These are phyloP conservation scores for Pisolithus thermaeus DNA, from an alignment of 1,284 basidiomycete genomes.

Conservation along the genomic window DNA sequence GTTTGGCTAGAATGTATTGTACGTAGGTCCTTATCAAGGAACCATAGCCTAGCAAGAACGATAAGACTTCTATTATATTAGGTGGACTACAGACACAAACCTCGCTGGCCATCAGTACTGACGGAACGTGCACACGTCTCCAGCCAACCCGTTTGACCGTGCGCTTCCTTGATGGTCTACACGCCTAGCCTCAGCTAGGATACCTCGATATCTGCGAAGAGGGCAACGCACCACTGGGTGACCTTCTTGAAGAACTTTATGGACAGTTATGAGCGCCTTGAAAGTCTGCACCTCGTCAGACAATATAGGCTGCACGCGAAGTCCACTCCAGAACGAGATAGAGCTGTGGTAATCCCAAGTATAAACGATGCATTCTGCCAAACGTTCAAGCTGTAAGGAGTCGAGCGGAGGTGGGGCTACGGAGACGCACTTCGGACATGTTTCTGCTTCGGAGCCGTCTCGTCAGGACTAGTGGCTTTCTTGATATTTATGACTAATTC, in stretches of 20 bases:
- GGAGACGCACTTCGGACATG: slow-evolving; percentile 84
- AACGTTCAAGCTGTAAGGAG: slow-evolving; percentile 10
- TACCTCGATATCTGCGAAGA: neutral
- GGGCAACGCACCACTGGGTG: slow-evolving; percentile 74
- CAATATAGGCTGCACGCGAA: slow-evolving; percentile 90
- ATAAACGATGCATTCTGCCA: slow-evolving; percentile 89
- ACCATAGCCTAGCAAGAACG: slow-evolving; percentile 65
- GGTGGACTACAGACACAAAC: slow-evolving; percentile 33
- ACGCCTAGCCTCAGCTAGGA: slow-evolving; percentile 13
- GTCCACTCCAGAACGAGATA: slow-evolving; percentile 92
- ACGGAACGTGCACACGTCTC: slow-evolving; percentile 92
- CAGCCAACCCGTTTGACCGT: slow-evolving; percentile 93
- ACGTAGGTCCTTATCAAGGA: slow-evolving; percentile 91
- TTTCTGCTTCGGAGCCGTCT: slow-evolving; percentile 93
- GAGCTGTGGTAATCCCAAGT: slow-evolving; percentile 99
- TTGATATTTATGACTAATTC: slow-evolving; percentile 93
- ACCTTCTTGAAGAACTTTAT: slow-evolving; percentile 94
- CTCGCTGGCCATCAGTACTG: slow-evolving; percentile 72
- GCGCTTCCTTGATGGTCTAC: slow-evolving; percentile 91
- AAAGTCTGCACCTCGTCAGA: slow-evolving; percentile 96
- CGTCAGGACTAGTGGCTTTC: slow-evolving; percentile 92
- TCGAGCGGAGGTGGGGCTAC: neutral
- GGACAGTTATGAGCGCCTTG: slow-evolving; percentile 92
- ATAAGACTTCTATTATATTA: slow-evolving; percentile 2
- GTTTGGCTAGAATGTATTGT: slow-evolving; percentile 89